Evolutionary conservation across 768 basidiomycete genomes (phyloP), one percentile per base, ranked within the genome.

Genomic region (Boletus bicolor): DNA sequence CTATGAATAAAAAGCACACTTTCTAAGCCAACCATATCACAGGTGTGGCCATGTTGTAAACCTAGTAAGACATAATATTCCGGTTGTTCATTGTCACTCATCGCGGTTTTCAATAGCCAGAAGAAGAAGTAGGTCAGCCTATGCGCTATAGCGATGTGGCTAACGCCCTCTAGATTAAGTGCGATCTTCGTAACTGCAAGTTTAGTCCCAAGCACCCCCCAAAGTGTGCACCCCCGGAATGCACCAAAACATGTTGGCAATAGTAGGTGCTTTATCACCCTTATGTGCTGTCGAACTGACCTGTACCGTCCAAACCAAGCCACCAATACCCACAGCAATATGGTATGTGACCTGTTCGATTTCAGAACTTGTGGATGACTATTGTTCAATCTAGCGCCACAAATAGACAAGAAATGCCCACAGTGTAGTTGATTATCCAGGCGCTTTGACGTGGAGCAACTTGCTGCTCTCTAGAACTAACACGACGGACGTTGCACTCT

Each of bases 271-370:
- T 32, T 41, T 15, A 21, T 30, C 6, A 9, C 32, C 1, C 37
- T 48, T 21, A 34, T 43, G 34, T n/a, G 35, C 39, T 19, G 39
- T 37, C 14, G 11, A 42, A 44, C 56, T 73, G 45, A 67, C 45
- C 36, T 8, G 39, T 19, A 41, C 44, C 30, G 7, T 54, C 37
- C 44, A 52, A 30, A 57, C 35, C 37, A 53, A 86, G 84, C 60
- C 83, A 72, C 43, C 82, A 85, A 65, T 84, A 75, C 58, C 83
- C 84, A 26, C 82, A 89, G 61, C 85, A 85, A 65, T 88, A 87
- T 65, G 78, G 80, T 81, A 59, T 44, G 77, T 62, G 17, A 28
- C 19, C 50, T 62, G 43, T 51, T 62, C 55, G 17, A 15, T 55
- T 44, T 28, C 32, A 32, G 49, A 53, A 44, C 38, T 28, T 26